phyloP scores from a whole-genome alignment of 257 asterid genomes.

The Handroanthus guayacan region DNA sequence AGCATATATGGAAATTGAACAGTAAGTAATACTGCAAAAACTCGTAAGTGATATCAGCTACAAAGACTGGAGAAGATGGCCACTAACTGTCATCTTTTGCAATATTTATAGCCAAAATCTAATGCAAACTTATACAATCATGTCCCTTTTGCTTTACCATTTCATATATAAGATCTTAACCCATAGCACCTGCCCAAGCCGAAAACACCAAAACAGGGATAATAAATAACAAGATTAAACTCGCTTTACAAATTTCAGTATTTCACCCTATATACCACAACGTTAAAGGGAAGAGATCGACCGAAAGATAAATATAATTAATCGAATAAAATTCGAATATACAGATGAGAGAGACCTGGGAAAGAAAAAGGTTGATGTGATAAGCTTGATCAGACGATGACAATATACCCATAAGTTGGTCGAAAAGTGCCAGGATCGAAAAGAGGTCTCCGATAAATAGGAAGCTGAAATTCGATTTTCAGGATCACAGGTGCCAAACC shows the following conservation, averaged over 20 bases:
- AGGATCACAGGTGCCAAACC: slow-evolving; percentile 31
- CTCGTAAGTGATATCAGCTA: no score
- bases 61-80: no score
- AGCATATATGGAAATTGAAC: no score
- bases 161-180: neutral
- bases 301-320: slow-evolving; percentile 25
- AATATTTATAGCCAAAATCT: neutral
- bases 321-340: slow-evolving; percentile 32
- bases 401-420: slow-evolving; percentile 31
- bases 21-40: no score
- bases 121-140: neutral
- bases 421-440: slow-evolving; percentile 31
- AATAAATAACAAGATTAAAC: neutral
- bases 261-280: neutral
- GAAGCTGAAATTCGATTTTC: slow-evolving; percentile 47
- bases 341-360: slow-evolving; percentile 37
- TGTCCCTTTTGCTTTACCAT: neutral
- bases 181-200: neutral
- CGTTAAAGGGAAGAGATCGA: neutral
- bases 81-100: no score
- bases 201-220: neutral
- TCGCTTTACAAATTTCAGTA: neutral
- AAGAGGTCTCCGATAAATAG: slow-evolving; percentile 23
- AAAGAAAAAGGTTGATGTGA: slow-evolving; percentile 15
- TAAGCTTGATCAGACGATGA: slow-evolving; percentile 14